These are phyloP conservation scores for Paralagenidium karlingii DNA, from an alignment of 352 stramenopile species.

Conservation along the genomic window DNA sequence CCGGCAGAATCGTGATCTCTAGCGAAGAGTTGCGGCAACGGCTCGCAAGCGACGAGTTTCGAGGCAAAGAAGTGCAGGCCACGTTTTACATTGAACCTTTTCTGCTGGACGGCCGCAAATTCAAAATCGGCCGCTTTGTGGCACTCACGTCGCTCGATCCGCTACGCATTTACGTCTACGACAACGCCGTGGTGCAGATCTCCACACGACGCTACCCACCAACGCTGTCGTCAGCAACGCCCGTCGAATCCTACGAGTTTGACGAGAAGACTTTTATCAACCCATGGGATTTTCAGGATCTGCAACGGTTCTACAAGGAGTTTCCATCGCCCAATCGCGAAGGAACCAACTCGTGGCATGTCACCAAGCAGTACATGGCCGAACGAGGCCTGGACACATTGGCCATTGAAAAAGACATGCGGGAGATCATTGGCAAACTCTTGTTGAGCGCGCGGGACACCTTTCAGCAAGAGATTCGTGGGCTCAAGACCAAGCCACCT, in stretches of 20 bases:
- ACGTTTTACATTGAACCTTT: conserved; percentile 75
- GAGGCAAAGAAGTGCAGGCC: conserved; percentile 42
- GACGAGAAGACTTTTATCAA: conserved; percentile 39
- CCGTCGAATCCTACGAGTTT: conserved; percentile 44
- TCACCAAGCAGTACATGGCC: conserved; percentile 53
- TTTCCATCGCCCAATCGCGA: conserved; percentile 31
- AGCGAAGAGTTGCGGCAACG: conserved; percentile 30
- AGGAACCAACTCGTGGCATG: conserved; percentile 52
- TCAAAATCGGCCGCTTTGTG: conserved; percentile 82
- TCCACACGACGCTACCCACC: conserved; percentile 47
- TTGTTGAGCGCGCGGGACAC: conserved; percentile 41
- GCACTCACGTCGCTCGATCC: conserved; percentile 71
- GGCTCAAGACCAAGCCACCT: conserved; percentile 20
- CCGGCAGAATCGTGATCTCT: conserved; percentile 9
- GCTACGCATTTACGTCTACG: conserved; percentile 75
- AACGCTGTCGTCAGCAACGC: conserved; percentile 17
- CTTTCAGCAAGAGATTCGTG: conserved; percentile 28
- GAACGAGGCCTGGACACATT: conserved; percentile 44
- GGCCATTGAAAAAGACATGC: conserved; percentile 46
- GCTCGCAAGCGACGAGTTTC: conserved; percentile 21
- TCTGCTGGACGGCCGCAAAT: conserved; percentile 80
- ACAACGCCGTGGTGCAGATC: conserved; percentile 60
- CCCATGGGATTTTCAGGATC: conserved; percentile 57
- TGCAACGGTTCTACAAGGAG: conserved; percentile 46
- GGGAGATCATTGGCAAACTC: conserved; percentile 43